Conservation (phyloP, 345 rosid genomes). For the Raphanus raphanistrum region DNA sequence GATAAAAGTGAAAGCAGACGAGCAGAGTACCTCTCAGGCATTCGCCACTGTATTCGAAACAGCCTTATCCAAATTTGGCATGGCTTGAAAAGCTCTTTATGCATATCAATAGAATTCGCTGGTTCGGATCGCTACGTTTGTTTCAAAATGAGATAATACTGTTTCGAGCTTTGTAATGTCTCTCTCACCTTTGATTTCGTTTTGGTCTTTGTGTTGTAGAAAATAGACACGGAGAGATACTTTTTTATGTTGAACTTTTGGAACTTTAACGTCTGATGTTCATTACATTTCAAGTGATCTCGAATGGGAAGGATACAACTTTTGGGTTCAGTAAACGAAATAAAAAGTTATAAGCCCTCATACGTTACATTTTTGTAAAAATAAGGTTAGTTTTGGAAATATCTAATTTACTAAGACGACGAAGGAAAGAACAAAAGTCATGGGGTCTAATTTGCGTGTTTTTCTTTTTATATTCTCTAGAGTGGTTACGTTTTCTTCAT, state of each 20-base stretch:
- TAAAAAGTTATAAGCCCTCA: neutral
- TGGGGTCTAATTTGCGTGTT: neutral
- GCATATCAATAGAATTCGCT: slow-evolving; percentile 17
- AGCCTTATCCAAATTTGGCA: slow-evolving; percentile 67
- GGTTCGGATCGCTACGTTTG: slow-evolving; percentile 19
- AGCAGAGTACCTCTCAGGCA: slow-evolving; percentile 63
- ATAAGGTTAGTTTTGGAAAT: slow-evolving; percentile 15
- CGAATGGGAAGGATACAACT: neutral
- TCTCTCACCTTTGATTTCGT: slow-evolving; percentile 11
- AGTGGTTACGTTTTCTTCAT: slow-evolving; percentile 37
- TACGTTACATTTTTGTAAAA: slow-evolving; percentile 1
- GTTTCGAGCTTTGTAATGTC: slow-evolving; percentile 28
- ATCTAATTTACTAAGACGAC: neutral
- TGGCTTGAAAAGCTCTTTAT: slow-evolving; percentile 23
- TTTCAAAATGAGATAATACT: slow-evolving; percentile 19
- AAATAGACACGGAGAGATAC: neutral
- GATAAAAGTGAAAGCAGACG: slow-evolving; percentile 79
- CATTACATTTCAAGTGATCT: too few relatives aligned
- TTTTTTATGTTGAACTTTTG: neutral
- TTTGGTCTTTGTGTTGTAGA: neutral
- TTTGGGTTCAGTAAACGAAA: neutral
- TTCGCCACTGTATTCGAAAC: slow-evolving; percentile 59
- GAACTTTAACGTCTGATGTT: neutral
- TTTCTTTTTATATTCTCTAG: neutral
- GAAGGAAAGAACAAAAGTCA: slow-evolving; percentile 13